Conservation (phyloP, 345 rosid species). For the Heritiera fomes region DNA sequence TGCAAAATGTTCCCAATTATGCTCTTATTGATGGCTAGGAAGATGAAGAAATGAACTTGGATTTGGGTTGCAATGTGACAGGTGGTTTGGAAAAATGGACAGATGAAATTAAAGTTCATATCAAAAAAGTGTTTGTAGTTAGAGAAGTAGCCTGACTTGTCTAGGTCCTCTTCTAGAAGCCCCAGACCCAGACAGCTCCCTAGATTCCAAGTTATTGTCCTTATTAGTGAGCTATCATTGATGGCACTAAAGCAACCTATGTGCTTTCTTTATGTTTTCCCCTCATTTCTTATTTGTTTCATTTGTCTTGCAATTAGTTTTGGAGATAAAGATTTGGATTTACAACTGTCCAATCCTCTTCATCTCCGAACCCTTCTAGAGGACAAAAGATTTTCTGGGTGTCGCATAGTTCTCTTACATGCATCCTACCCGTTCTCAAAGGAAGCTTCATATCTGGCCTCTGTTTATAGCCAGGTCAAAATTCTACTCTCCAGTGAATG, state of each 20-base stretch:
- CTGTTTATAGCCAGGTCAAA: slow-evolving; percentile 77
- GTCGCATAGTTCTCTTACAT: slow-evolving; percentile 82
- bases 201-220: slow-evolving; percentile 17
- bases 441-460: slow-evolving; percentile 90
- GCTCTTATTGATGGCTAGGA: slow-evolving; percentile 12
- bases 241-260: not conserved
- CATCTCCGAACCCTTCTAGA: slow-evolving; percentile 76
- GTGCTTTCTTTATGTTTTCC: not conserved
- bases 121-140: not conserved
- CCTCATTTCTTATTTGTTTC: slow-evolving; percentile 14
- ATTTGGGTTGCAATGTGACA: not conserved
- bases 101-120: not conserved
- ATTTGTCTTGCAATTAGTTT: slow-evolving; percentile 45
- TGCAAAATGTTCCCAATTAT: slow-evolving; percentile 16
- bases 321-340: slow-evolving; percentile 94
- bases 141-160: slow-evolving; percentile 12
- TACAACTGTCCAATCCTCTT: slow-evolving; percentile 85
- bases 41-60: slow-evolving; percentile 16
- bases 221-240: slow-evolving; percentile 12
- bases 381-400: slow-evolving; percentile 69
- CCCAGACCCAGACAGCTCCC: not conserved
- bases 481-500: slow-evolving; percentile 9
- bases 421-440: slow-evolving; percentile 93
- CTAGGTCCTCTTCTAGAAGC: slow-evolving; percentile 11
- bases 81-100: not conserved